Conservation (phyloP, 2,329 filamentous ascomycete genomes). For the Colletotrichum orbiculare region DNA sequence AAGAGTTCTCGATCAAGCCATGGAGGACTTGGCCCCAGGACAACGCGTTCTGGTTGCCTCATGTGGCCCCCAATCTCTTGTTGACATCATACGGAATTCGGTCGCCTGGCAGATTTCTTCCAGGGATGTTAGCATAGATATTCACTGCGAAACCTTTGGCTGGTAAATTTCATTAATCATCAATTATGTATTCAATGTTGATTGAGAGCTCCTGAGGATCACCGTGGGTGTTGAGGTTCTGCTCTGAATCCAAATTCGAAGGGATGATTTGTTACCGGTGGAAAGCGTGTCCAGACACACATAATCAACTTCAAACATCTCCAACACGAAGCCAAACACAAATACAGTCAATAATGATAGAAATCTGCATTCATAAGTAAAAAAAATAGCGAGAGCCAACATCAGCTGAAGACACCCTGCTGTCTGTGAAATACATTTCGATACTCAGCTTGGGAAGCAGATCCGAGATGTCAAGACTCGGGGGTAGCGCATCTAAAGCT, state of each 20-base stretch:
- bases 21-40: not conserved
- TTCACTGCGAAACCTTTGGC: conserved; percentile 19
- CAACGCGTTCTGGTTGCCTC: conserved; percentile 3
- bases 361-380: too few species aligned
- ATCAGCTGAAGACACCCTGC: too few species aligned
- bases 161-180: not conserved
- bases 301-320: too few species aligned
- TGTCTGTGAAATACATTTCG: too few species aligned
- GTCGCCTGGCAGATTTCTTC: not conserved
- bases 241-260: not conserved
- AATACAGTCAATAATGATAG: too few species aligned
- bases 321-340: too few species aligned
- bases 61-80: conserved; percentile 18
- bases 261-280: too few species aligned
- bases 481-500: too few species aligned
- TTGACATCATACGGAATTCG: conserved; percentile 7
- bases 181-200: not conserved
- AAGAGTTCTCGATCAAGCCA: not conserved
- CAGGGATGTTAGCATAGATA: conserved; percentile 8
- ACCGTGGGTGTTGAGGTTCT: not conserved
- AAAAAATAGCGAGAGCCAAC: too few species aligned
- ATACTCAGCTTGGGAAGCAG: too few species aligned
- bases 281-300: too few species aligned
- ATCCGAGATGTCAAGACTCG: too few species aligned
- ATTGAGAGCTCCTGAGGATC: not conserved